These are phyloP conservation scores for Triangularia setosa DNA, from an alignment of 2,329 filamentous ascomycete species.

Conservation along the genomic window DNA sequence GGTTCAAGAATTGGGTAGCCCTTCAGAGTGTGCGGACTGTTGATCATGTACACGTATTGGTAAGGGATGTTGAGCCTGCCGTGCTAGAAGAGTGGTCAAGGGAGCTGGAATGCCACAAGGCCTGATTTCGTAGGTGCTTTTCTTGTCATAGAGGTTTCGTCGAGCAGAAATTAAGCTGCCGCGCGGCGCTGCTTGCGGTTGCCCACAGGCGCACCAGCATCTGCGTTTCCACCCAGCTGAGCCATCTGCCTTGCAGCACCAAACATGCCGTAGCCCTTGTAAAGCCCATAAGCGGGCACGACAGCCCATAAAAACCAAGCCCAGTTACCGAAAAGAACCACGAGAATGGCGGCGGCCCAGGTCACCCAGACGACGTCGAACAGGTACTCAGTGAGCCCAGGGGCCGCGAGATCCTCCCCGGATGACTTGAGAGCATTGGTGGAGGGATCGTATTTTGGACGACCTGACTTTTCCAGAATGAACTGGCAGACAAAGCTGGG, in stretches of 20 bases:
- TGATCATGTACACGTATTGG: conserved; percentile 83
- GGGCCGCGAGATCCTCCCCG: conserved; percentile 83
- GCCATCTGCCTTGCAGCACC: conserved; percentile 53
- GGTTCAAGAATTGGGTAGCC: conserved; percentile 93
- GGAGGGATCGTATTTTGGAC: conserved; percentile 65
- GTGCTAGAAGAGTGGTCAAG: conserved; percentile 52
- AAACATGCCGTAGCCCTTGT: conserved; percentile 51
- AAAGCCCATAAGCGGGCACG: conserved; percentile 53
- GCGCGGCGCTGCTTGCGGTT: conserved; percentile 55
- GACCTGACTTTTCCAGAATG: conserved; percentile 78
- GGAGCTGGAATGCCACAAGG: conserved; percentile 39
- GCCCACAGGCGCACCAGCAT: conserved; percentile 35
- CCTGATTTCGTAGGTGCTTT: conserved; percentile 6
- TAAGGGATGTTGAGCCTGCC: conserved; percentile 50
- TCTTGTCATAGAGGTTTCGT: background rate
- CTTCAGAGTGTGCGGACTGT: conserved; percentile 83
- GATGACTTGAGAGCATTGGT: conserved; percentile 66
- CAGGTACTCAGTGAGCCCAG: conserved; percentile 94
- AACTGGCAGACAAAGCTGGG: conserved; percentile 79
- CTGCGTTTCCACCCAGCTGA: conserved; percentile 39
- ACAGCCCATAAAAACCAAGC: conserved; percentile 56
- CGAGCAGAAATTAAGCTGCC: conserved; percentile 36
- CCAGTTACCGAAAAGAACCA: conserved; percentile 75
- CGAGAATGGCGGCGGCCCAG: conserved; percentile 71
- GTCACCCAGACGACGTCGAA: conserved; percentile 97